Percentiles rank a stretch among this genome's conserved stretches.
These are phyloP conservation scores for Posidonia australis DNA, from an alignment of 106 monocot genomes.

Conservation along the genomic window DNA sequence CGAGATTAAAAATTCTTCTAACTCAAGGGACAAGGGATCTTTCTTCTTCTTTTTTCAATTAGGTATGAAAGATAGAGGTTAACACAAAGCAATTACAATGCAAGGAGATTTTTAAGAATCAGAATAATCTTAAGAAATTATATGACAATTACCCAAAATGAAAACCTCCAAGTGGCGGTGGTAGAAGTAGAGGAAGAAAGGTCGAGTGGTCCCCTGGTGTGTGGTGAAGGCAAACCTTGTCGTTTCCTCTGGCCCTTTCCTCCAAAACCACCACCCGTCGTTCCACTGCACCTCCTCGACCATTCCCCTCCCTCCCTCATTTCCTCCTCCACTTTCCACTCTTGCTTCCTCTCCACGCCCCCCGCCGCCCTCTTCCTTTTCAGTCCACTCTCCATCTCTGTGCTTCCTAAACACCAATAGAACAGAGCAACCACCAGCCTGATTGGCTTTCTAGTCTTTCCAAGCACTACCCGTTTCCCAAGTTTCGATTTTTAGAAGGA, in stretches of 20 bases:
- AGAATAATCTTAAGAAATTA: too few relatives aligned
- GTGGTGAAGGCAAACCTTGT: constrained; percentile 6
- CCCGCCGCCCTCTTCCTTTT: not conserved
- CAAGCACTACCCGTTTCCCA: not conserved
- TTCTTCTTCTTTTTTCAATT: too few relatives aligned
- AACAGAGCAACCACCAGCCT: not conserved
- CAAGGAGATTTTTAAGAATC: too few relatives aligned
- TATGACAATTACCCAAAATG: too few relatives aligned
- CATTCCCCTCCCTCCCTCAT: not conserved
- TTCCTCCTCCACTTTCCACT: not conserved
- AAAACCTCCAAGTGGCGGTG: too few relatives aligned
- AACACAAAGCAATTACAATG: too few relatives aligned
- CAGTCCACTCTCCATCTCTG: not conserved
- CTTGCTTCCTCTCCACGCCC: not conserved
- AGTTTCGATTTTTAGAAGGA: not conserved
- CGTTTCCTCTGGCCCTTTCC: not conserved
- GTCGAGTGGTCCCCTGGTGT: too few relatives aligned
- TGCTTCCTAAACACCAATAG: not conserved
- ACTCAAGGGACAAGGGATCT: too few relatives aligned
- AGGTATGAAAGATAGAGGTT: too few relatives aligned
- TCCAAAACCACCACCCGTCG: constrained; percentile 1
- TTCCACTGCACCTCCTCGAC: not conserved
- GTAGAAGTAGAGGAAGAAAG: too few relatives aligned
- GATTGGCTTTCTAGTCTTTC: not conserved
- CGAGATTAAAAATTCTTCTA: too few relatives aligned